phyloP scores from a whole-genome alignment of 2,329 filamentous ascomycete genomes.

The Bisporella sp. region DNA sequence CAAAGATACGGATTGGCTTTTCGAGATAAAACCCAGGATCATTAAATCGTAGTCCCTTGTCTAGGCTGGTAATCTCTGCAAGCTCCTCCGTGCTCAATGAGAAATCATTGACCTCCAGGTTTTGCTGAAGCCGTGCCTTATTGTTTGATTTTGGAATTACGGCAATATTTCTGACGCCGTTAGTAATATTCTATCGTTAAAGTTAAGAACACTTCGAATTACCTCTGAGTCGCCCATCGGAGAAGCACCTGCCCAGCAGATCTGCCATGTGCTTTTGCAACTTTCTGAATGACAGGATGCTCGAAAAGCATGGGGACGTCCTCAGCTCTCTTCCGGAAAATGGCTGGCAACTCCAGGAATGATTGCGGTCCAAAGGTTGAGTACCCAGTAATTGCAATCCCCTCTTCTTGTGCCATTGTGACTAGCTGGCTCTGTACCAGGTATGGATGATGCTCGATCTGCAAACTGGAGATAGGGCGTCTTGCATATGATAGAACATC shows the following conservation, averaged over 20 bases:
- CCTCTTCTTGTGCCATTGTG: conserved; percentile 47
- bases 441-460: conserved; percentile 87
- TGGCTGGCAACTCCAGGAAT: conserved; percentile 58
- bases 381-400: conserved; percentile 57
- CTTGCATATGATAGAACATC: conserved; percentile 65
- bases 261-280: conserved; percentile 63
- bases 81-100: conserved; percentile 59
- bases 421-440: conserved; percentile 66
- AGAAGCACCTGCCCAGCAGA: conserved; percentile 75
- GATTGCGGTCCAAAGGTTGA: conserved; percentile 63
- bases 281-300: conserved; percentile 52
- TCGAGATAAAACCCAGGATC: conserved; percentile 44
- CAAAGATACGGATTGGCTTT: conserved; percentile 46
- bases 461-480: conserved; percentile 66
- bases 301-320: conserved; percentile 62
- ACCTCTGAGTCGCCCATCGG: conserved; percentile 75
- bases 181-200: not conserved
- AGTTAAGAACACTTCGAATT: not conserved
- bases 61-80: conserved; percentile 54
- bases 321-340: conserved; percentile 55
- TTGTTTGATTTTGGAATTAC: conserved; percentile 73
- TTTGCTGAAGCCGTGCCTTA: conserved; percentile 49
- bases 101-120: conserved; percentile 58
- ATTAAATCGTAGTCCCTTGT: conserved; percentile 65
- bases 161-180: conserved; percentile 45